Base-by-base conservation (phyloP, 345 rosid genomes). In the Salix arbutifolia region DNA sequence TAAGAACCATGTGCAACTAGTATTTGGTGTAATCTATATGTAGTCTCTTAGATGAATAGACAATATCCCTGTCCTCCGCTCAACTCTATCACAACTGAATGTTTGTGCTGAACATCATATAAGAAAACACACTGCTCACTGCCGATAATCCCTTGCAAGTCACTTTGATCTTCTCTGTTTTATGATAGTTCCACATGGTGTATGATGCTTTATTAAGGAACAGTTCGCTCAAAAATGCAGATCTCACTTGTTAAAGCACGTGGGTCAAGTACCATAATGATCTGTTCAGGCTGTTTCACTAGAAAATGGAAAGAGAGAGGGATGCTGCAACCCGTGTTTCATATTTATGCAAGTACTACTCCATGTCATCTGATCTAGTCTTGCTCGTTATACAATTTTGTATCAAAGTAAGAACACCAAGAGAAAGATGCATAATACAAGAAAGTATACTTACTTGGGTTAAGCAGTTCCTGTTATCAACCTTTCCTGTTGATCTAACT, bases 381-480 rank as follows among this genome's bases (percentile, higher is more conserved):
- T 58, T 26, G 25, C 28, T 8, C 28, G 10, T 58, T 58, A 9
- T 23, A 58, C 28, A 58, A 23, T 58, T 58, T 25, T 58, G 62
- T 58, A 58, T 23, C 62, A 23, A 9, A 58, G 28, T 58, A n/a
- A 25, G 25, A 48, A 52, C 33, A 10, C 38, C 71, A 46, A 70
- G 30, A 46, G 21, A n/a, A 70, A 5, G 40, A 12, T 18, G 50
- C 44, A 64, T 53, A 42, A 42, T 11, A 64, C 8, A 67, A 35
- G 0, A 73, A 77, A 31, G 35, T 67, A 75, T 28, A 74, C 91
- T 69, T 71, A 85, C 89, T 71, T 38, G 75, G 40, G 58, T 79
- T 84, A 95, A 71, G 99, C 97, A 78, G 96, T 95, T 85, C 99
- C 99, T 8, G 97, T 89, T 75, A 95, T 91, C 77, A 95, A 81